Evolutionary conservation across 768 basidiomycete genomes (phyloP).

Genomic region (Suillus sp.): DNA sequence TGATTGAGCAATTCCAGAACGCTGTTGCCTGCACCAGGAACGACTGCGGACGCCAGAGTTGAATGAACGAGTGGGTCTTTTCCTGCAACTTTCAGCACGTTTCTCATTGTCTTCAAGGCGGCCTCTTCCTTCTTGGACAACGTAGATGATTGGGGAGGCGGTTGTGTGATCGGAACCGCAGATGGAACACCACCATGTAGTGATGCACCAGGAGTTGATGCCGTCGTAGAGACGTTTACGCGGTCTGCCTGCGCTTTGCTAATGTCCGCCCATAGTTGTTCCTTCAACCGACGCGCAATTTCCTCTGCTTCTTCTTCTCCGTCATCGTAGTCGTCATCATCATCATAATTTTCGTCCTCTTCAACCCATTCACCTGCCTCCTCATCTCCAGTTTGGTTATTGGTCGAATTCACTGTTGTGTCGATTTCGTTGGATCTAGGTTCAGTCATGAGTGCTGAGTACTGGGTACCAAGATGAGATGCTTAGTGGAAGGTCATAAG

Average conservation of each 20-base stretch:
- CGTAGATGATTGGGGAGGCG: conserved; percentile 1
- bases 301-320: conserved; percentile 71
- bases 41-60: conserved; percentile 50
- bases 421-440: background rate
- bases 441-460: conserved; percentile 1
- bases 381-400: background rate
- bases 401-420: background rate
- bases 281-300: conserved; percentile 72
- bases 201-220: background rate
- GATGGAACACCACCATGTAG: background rate
- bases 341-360: conserved; percentile 47
- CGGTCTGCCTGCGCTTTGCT: conserved; percentile 59
- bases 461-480: background rate
- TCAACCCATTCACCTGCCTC: conserved; percentile 40
- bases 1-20: conserved; percentile 58
- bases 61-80: conserved; percentile 58
- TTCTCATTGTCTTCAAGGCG: conserved; percentile 63
- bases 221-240: conserved; percentile 22
- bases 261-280: conserved; percentile 78
- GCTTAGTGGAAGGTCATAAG: background rate
- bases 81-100: conserved; percentile 58
- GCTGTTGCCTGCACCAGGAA: conserved; percentile 53
- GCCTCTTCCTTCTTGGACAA: conserved; percentile 53
- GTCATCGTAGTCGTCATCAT: conserved; percentile 61
- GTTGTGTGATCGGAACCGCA: conserved; percentile 4